These are phyloP conservation scores for Candida jianshihensis DNA, from an alignment of 805 yeast genomes.

Conservation along the genomic window DNA sequence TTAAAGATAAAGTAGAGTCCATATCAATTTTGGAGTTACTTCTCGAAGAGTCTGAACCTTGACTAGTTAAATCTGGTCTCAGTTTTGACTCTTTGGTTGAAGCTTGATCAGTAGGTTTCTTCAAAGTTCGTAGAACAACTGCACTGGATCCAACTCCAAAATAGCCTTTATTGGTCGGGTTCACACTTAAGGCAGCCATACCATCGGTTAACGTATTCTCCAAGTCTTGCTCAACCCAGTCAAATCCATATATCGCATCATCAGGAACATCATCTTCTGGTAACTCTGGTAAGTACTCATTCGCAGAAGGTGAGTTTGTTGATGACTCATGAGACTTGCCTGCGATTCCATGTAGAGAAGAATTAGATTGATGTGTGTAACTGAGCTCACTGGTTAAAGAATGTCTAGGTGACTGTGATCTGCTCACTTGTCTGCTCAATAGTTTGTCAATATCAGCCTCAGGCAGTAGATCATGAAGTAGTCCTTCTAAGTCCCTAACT, in stretches of 20 bases:
- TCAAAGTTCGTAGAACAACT: constrained; percentile 42
- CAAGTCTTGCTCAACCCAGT: constrained; percentile 51
- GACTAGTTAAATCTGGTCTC: too few species aligned
- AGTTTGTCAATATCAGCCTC: constrained; percentile 38
- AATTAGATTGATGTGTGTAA: neutral
- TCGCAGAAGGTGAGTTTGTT: constrained; percentile 5
- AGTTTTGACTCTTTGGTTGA: too few species aligned
- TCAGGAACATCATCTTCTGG: constrained; percentile 33
- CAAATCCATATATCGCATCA: constrained; percentile 45
- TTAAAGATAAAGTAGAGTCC: constrained; percentile 21
- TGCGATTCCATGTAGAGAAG: neutral
- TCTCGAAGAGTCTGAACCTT: constrained; percentile 9
- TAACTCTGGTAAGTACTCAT: constrained; percentile 20
- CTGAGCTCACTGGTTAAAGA: constrained; percentile 1
- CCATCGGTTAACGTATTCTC: constrained; percentile 40
- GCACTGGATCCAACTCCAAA: constrained; percentile 61
- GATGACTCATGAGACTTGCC: neutral
- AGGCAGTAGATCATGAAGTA: constrained; percentile 38
- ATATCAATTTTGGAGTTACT: constrained; percentile 18
- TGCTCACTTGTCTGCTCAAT: constrained; percentile 16
- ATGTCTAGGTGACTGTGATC: constrained; percentile 3
- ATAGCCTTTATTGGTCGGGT: constrained; percentile 51
- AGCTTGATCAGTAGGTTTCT: constrained; percentile 25
- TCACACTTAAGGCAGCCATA: constrained; percentile 53
- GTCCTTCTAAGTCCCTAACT: constrained; percentile 37